A percentile compares a stretch with the other conserved stretches of the same genome.
phyloP scores from a whole-genome alignment of 2,329 filamentous ascomycete genomes.

The Scolecobasidium constrictum region DNA sequence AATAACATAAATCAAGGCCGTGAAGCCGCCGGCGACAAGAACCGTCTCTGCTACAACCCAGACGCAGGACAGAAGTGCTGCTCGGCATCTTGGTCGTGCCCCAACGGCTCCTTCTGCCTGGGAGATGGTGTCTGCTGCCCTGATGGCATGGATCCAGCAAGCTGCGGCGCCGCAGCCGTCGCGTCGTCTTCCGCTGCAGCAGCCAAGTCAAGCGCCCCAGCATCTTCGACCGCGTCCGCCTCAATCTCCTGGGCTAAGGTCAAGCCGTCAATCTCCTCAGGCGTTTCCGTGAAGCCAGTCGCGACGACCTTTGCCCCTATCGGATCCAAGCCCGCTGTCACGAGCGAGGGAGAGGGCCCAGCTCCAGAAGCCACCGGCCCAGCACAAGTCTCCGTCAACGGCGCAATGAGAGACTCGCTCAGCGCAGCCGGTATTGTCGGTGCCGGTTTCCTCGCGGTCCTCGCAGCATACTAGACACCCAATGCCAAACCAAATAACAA shows the following conservation, averaged over 20 bases:
- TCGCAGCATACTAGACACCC: not conserved
- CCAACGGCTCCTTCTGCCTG: conserved; percentile 10
- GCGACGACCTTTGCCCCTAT: no score
- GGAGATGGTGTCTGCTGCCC: conserved; percentile 9
- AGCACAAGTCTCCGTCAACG: conserved; percentile 1
- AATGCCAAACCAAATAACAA: not conserved
- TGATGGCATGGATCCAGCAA: conserved; percentile 9
- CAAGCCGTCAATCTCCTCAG: no score
- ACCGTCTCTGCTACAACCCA: conserved; percentile 13
- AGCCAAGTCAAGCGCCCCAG: not conserved
- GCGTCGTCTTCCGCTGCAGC: conserved; percentile 8
- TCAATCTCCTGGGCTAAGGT: no score
- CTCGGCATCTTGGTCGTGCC: conserved; percentile 9
- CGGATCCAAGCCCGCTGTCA: no score
- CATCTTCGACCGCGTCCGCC: not conserved
- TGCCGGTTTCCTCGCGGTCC: conserved; percentile 2
- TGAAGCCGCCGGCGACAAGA: conserved; percentile 4
- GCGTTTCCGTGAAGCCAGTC: no score
- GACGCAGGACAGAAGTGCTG: conserved; percentile 11
- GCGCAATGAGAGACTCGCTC: not conserved
- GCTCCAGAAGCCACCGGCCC: not conserved
- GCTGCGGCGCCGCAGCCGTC: conserved; percentile 7
- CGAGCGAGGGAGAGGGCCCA: not conserved
- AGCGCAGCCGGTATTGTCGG: not conserved
- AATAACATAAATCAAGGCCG: conserved; percentile 7